Evolutionary conservation across 257 asterid genomes (phyloP), one percentile per base, ranked within the genome.

Genomic region (Petunia axillaris): DNA sequence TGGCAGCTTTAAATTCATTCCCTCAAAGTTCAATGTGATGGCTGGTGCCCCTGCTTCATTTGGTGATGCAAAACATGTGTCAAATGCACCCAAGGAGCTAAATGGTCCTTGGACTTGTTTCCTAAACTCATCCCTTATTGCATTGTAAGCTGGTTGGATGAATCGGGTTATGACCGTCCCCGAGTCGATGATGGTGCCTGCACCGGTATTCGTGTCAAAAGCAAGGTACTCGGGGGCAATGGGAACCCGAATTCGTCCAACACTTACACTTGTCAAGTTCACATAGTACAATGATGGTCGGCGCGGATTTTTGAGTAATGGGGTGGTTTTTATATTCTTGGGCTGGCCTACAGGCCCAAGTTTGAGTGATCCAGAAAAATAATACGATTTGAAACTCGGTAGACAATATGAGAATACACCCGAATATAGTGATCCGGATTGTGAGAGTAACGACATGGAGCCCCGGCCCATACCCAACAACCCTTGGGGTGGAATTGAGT

Each of bases 381-480:
- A 95, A 82, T 88, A 95, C 0, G 97, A 92, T 76, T 81, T 89
- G 88, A 93, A 95, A 78, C 97, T 95, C 0, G 99, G 99, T 1
- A 95, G 67, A 64, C 99, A 95, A 35, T 92, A 95, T 0, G 99
- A 95, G 82, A 95, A 95, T 35, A 93, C 71, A 0, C 97, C 97
- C 2, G 97, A 91, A 70, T 90, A 93, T 4, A 87, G 84, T 1
- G 94, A 79, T 58, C 96, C 93, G 25, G 98, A 80, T 78, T 95
- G 97, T 0, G 96, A 87, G 68, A 90, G 85, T 79, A 95, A 57
- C 0, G 98, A 93, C 91, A 91, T 79, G 74, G 97, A 78, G 77
- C 99, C 99, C 80, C 96, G 90, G 35, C 99, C 99, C 88, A 95
- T 54, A 35, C 98, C 99, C 83, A 95, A 63, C 35, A 95, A 78